Evolutionary conservation across 345 rosid genomes (phyloP).

Genomic region (Aquilaria malaccensis): DNA sequence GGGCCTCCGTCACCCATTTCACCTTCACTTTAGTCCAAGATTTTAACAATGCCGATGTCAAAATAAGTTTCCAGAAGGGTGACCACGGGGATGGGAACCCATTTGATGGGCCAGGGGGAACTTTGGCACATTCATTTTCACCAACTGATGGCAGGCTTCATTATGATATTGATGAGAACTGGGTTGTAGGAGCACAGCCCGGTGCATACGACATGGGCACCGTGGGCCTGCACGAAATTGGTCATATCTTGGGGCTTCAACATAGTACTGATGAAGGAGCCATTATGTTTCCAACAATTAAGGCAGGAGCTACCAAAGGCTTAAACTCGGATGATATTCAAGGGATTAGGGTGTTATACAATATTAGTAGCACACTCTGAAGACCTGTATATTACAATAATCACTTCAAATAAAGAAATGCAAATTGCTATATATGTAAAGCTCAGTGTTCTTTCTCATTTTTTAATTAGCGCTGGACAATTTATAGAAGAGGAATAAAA

Average conservation of each 20-base stretch:
- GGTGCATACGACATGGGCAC: slow-evolving; percentile 6
- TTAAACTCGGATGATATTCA: slow-evolving; percentile 13
- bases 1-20: not conserved
- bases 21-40: not conserved
- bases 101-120: not conserved
- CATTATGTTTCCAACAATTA: slow-evolving; percentile 6
- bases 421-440: too few species aligned
- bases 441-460: too few species aligned
- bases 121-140: not conserved
- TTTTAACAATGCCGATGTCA: not conserved
- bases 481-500: too few species aligned
- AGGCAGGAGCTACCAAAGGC: not conserved
- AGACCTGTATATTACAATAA: too few species aligned
- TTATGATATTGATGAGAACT: not conserved
- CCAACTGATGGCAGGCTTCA: slow-evolving; percentile 4
- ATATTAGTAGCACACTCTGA: too few species aligned
- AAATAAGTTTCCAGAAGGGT: not conserved
- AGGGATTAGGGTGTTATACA: slow-evolving; percentile 13
- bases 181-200: slow-evolving; percentile 4
- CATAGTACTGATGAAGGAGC: slow-evolving; percentile 2
- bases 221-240: slow-evolving; percentile 17
- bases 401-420: too few species aligned
- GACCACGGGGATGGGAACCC: slow-evolving; percentile 1
- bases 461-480: too few species aligned
- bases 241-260: slow-evolving; percentile 15